phyloP scores from a whole-genome alignment of 176 grass and related monocot genomes.

The Oryza punctata region DNA sequence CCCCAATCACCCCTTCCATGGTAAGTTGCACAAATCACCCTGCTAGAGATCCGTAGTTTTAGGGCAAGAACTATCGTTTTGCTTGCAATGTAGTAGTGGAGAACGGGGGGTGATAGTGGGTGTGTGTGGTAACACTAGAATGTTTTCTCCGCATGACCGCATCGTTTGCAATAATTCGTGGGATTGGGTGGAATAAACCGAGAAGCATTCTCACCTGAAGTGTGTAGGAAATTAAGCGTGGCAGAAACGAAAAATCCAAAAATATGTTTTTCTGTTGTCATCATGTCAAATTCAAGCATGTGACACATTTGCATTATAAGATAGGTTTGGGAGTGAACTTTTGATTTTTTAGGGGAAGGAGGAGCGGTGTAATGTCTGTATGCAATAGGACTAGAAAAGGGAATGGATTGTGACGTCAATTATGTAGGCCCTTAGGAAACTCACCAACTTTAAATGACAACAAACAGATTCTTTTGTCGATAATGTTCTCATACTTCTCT shows the following conservation, averaged over 20 bases:
- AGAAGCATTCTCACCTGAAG: not conserved
- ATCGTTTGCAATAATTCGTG: not conserved
- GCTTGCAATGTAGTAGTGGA: slow-evolving; percentile 11
- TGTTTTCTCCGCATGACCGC: not conserved
- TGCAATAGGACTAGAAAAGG: not conserved
- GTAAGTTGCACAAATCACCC: slow-evolving; percentile 39
- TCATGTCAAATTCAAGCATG: slow-evolving; percentile 2
- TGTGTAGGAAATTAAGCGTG: not conserved
- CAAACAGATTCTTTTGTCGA: not conserved
- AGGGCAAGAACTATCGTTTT: not conserved
- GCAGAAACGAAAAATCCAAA: not conserved
- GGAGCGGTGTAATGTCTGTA: not conserved
- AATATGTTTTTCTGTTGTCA: not conserved
- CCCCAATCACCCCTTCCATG: slow-evolving; percentile 52
- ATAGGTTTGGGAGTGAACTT: not conserved
- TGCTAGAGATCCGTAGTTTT: slow-evolving; percentile 5
- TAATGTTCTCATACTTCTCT: not conserved
- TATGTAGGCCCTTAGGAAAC: not conserved
- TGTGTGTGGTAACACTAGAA: not conserved
- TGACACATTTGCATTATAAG: not conserved
- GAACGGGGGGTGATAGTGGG: not conserved
- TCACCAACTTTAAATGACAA: not conserved
- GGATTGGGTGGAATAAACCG: not conserved
- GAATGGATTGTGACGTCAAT: not conserved
- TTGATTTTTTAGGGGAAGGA: not conserved